Percentiles rank a stretch among this genome's conserved stretches.
These are phyloP conservation scores for Hypsizygus ulmarius DNA, from an alignment of 1,284 basidiomycete genomes.

Conservation along the genomic window DNA sequence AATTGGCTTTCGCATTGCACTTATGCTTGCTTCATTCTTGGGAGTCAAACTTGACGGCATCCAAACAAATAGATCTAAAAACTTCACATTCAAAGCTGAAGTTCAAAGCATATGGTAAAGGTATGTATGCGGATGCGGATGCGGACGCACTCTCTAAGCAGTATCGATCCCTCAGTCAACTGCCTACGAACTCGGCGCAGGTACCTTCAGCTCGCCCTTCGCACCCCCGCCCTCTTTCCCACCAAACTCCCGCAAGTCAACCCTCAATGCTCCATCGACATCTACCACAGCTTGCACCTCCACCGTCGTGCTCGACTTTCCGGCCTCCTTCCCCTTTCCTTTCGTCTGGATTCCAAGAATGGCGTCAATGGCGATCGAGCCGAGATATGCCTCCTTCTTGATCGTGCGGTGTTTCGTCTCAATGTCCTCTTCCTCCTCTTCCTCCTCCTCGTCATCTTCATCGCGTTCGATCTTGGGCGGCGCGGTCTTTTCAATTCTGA, in stretches of 20 bases:
- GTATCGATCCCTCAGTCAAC: neutral
- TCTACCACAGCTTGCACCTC: constrained; percentile 65
- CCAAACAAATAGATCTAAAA: no score
- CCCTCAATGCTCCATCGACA: constrained; percentile 49
- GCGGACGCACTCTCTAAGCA: no score
- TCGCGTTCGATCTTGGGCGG: constrained; percentile 47
- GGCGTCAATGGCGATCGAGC: constrained; percentile 51
- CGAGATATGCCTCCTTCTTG: constrained; percentile 60
- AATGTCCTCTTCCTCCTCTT: constrained; percentile 58
- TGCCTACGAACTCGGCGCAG: constrained; percentile 3
- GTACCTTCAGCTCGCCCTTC: constrained; percentile 8
- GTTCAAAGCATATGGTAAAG: no score
- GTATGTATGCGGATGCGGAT: no score
- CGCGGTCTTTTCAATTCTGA: constrained; percentile 72
- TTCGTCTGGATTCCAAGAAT: constrained; percentile 47
- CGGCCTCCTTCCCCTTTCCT: constrained; percentile 37
- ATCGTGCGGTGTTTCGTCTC: constrained; percentile 69
- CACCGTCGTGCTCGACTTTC: constrained; percentile 49
- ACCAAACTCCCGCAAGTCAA: constrained; percentile 34
- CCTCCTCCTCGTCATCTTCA: constrained; percentile 55
- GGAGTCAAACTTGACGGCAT: no score
- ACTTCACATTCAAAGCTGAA: no score
- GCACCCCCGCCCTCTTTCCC: constrained; percentile 22
- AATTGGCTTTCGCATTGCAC: no score
- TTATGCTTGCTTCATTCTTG: no score